Conservation (phyloP, 169 alveolate genomes). For the Neospora caninum region DNA sequence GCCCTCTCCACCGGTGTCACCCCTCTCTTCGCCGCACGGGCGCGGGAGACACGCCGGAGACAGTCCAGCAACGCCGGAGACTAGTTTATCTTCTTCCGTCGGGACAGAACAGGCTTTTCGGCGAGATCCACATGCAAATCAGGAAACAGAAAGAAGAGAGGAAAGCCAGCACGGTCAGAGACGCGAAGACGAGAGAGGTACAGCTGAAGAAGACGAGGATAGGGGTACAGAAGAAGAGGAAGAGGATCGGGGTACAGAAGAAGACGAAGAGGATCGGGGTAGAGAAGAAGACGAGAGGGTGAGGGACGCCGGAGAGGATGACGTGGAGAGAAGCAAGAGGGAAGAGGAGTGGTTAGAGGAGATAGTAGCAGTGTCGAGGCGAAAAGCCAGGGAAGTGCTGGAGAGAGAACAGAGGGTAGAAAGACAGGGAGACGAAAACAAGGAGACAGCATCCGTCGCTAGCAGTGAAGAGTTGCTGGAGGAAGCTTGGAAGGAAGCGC, state of each 20-base stretch:
- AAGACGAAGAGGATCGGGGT: not conserved
- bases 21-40: not conserved
- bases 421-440: not conserved
- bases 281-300: not conserved
- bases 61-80: too few relatives aligned
- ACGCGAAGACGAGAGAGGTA: too few relatives aligned
- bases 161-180: too few relatives aligned
- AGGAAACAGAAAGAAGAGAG: too few relatives aligned
- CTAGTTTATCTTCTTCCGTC: not conserved
- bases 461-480: slow-evolving; percentile 11
- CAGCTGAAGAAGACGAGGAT: not conserved
- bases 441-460: not conserved
- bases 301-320: too few relatives aligned
- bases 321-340: not conserved
- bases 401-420: not conserved
- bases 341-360: not conserved
- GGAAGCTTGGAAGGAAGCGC: slow-evolving; percentile 24
- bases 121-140: too few relatives aligned
- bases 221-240: not conserved
- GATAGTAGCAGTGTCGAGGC: not conserved
- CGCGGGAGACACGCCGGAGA: not conserved
- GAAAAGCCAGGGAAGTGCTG: not conserved
- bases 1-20: not conserved
- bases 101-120: not conserved
- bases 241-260: not conserved